Conservation (phyloP, 805 yeast species). For the Brettanomyces anomalus region DNA sequence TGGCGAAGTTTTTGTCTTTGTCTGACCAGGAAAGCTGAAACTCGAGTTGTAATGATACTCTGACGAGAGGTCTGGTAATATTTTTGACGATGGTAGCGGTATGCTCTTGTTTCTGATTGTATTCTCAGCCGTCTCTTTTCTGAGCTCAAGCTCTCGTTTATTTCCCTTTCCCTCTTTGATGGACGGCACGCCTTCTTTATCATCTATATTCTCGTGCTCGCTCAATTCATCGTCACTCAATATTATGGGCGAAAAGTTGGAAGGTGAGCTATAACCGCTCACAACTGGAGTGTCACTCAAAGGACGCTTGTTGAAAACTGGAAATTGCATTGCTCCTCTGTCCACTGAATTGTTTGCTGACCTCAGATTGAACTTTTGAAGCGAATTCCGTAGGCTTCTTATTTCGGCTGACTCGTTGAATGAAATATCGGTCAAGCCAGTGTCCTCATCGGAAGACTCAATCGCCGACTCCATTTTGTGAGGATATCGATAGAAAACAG, state of each 20-base stretch:
- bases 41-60: slow-evolving; percentile 3
- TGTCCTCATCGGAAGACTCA: slow-evolving; percentile 16
- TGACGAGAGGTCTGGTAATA: background rate
- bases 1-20: slow-evolving; percentile 70
- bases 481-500: slow-evolving; percentile 8
- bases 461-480: slow-evolving; percentile 16
- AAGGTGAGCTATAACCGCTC: slow-evolving; percentile 49
- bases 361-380: background rate
- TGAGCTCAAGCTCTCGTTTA: slow-evolving; percentile 4
- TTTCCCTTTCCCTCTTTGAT: slow-evolving; percentile 6
- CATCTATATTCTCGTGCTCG: slow-evolving; percentile 13
- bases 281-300: slow-evolving; percentile 66
- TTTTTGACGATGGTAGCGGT: background rate
- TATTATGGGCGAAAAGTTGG: slow-evolving; percentile 18
- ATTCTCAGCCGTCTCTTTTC: slow-evolving; percentile 19
- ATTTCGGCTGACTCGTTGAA: background rate
- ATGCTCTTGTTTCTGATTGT: slow-evolving; percentile 10
- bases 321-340: background rate
- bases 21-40: slow-evolving; percentile 86
- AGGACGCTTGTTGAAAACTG: slow-evolving; percentile 60
- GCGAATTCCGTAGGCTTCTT: background rate
- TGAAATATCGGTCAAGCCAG: background rate
- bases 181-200: slow-evolving; percentile 1
- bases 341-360: background rate
- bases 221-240: slow-evolving; percentile 22